Percentiles rank a stretch among this genome's conserved stretches.
These are phyloP conservation scores for Saccharomycopsis babjevae DNA, from an alignment of 805 yeast genomes.

Conservation along the genomic window DNA sequence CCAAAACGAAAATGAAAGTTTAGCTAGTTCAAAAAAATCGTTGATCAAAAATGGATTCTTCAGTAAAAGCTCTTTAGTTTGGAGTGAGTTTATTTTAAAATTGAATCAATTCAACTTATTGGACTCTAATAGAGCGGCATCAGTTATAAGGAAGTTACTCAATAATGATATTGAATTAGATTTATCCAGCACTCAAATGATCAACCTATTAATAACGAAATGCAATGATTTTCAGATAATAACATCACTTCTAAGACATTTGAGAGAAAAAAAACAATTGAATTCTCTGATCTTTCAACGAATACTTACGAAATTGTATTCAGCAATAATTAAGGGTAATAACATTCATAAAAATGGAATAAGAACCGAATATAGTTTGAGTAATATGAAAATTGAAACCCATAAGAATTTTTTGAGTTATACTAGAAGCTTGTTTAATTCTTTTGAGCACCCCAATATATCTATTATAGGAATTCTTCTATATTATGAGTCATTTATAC, in stretches of 20 bases:
- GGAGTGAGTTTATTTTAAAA: not conserved
- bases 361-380: not conserved
- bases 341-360: not conserved
- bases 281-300: conserved; percentile 2
- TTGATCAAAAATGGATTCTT: conserved; percentile 8
- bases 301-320: conserved; percentile 5
- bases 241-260: not conserved
- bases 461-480: conserved; percentile 20
- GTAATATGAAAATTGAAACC: not conserved
- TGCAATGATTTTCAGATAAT: conserved; percentile 3
- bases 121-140: not conserved
- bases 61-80: not conserved
- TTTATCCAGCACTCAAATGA: conserved; percentile 1
- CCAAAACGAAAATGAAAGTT: not conserved
- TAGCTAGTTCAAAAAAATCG: not conserved
- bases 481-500: conserved; percentile 25
- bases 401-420: conserved; percentile 15
- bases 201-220: conserved; percentile 1
- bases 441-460: conserved; percentile 18
- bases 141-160: conserved; percentile 4
- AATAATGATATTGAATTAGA: conserved; percentile 2
- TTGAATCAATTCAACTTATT: conserved; percentile 1
- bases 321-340: not conserved
- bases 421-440: conserved; percentile 20
- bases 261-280: conserved; percentile 2